Evolutionary conservation across 495 filamentous ascomycete genomes (phyloP).

Genomic region (Talaromyces thailandensis): DNA sequence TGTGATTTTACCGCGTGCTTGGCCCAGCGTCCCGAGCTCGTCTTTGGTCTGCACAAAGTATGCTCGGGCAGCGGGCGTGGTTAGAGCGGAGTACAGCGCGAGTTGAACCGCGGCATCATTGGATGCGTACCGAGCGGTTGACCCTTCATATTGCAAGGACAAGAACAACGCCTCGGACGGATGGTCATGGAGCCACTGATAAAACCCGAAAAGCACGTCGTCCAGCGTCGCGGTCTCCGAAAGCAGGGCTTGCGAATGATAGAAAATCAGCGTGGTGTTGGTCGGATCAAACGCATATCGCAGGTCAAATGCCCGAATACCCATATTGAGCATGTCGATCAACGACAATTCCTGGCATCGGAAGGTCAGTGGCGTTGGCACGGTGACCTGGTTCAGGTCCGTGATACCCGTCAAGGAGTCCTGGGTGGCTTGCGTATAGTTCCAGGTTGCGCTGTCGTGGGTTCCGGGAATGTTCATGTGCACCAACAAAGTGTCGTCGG

Average conservation of each 20-base stretch:
- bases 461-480: constrained; percentile 45
- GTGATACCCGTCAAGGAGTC: constrained; percentile 27
- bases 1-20: constrained; percentile 33
- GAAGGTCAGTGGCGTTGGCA: constrained; percentile 20
- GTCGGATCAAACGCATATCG: constrained; percentile 39
- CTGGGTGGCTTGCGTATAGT: constrained; percentile 38
- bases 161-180: constrained; percentile 26
- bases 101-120: constrained; percentile 30
- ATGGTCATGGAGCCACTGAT: constrained; percentile 32
- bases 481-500: constrained; percentile 32
- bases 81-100: constrained; percentile 22
- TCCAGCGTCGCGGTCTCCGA: constrained; percentile 34
- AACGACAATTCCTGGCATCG: constrained; percentile 33
- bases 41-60: constrained; percentile 31
- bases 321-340: constrained; percentile 30
- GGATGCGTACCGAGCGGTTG: constrained; percentile 1
- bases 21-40: constrained; percentile 26
- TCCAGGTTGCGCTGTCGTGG: constrained; percentile 48
- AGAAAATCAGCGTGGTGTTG: constrained; percentile 37
- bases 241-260: constrained; percentile 36
- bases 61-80: constrained; percentile 20
- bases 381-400: constrained; percentile 23
- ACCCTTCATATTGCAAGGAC: constrained; percentile 33
- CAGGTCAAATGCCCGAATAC: constrained; percentile 44
- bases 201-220: constrained; percentile 41